These are phyloP conservation scores for Thermothielavioides terrestris DNA, from an alignment of 495 filamentous ascomycete genomes.

Conservation along the genomic window DNA sequence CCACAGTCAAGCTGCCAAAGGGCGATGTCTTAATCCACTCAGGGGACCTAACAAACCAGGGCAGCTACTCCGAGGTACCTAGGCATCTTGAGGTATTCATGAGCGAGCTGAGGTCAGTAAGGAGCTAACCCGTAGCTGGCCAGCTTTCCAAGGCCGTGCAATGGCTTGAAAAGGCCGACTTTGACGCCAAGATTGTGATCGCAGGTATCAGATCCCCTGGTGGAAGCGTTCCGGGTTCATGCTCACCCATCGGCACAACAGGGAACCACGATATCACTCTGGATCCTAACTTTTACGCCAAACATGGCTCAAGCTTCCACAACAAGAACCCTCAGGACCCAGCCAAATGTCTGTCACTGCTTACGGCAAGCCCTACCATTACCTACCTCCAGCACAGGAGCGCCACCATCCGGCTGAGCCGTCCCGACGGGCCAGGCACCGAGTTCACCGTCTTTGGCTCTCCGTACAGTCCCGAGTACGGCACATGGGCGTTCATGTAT, in stretches of 20 bases:
- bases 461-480: constrained; percentile 55
- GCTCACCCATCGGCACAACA: constrained; percentile 21
- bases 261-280: constrained; percentile 78
- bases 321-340: constrained; percentile 50
- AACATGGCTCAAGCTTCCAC: constrained; percentile 51
- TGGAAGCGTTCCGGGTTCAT: too few relatives aligned
- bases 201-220: constrained; percentile 49
- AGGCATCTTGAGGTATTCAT: not conserved
- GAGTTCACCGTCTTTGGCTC: constrained; percentile 70
- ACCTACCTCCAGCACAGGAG: constrained; percentile 59
- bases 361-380: constrained; percentile 48
- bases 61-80: constrained; percentile 45
- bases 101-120: too few relatives aligned
- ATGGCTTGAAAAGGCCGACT: constrained; percentile 72
- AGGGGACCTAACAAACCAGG: constrained; percentile 78
- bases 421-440: constrained; percentile 52
- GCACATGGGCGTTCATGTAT: constrained; percentile 69
- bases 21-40: constrained; percentile 90
- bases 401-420: constrained; percentile 46
- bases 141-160: constrained; percentile 47
- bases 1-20: constrained; percentile 54
- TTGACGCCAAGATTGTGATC: constrained; percentile 75
- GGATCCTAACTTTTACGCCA: constrained; percentile 52
- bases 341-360: constrained; percentile 45
- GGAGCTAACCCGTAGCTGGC: not conserved